Evolutionary conservation across 805 yeast genomes (phyloP), one percentile per base, ranked within the genome.

Genomic region (Priceomyces melissophilus): DNA sequence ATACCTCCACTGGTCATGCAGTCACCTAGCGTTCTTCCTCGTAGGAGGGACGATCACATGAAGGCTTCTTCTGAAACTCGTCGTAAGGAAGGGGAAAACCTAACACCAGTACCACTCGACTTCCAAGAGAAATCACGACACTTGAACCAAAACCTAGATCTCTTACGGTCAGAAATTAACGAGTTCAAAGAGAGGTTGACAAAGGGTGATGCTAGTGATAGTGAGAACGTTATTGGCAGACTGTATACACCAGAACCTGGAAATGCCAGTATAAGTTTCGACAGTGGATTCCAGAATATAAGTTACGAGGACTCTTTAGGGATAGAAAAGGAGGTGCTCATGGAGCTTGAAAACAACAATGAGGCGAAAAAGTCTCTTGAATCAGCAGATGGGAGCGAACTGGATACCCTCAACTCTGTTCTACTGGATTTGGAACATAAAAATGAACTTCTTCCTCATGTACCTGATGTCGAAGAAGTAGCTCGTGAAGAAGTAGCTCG

Each of bases 151-250:
- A 67, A 69, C 40, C 53, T 69, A 38, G 71, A 68, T 41, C 47
- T 69, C 43, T 56, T 69, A 39, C 46, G 75, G 37, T 57, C 61
- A 17, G 75, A 69, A 45, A 68, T 69, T 45, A 69, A 69, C 45
- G 74, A 69, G 42, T 69, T 69, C 45, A 69, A 68, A 39, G 74
- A 69, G 40, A 67, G 70, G 40, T 57, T 69, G 44, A 58, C 59
- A 30, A 55, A 51, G 32, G 44, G 49, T 8, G 69, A 64, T 20
- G 27, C 47, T 3, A 36, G 17, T 10, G 16, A 13, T 3, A 32
- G 16, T 3, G 37, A 32, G 14, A 14, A 10, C 13, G 30, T 14
- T 10, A 20, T 27, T 8, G 11, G 28, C 10, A 10, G 9, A 13
- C 10, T 6, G 10, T 27, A 23, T 7, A 39, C 33, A 15, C 15